Evolutionary conservation across 495 filamentous ascomycete genomes (phyloP).

Genomic region (Zalerion maritima): DNA sequence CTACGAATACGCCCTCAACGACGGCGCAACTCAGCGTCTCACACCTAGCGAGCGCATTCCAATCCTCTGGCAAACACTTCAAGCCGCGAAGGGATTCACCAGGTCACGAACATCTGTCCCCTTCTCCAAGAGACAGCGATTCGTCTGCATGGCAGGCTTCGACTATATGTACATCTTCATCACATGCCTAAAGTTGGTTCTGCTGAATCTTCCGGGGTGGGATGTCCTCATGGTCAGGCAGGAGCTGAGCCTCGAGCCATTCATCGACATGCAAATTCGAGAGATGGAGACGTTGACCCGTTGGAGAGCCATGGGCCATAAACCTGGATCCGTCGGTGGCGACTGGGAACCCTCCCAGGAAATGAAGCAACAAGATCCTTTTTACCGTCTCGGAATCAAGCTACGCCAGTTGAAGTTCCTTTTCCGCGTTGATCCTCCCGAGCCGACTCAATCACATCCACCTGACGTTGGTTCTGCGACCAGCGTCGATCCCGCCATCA

Average conservation of each 20-base stretch:
- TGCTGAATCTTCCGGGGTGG: constrained; percentile 11
- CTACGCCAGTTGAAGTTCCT: neutral
- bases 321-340: neutral
- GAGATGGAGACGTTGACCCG: constrained; percentile 11
- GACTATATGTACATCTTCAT: constrained; percentile 16
- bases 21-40: constrained; percentile 2
- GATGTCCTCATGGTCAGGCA: constrained; percentile 8
- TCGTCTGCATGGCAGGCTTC: constrained; percentile 13
- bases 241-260: constrained; percentile 8
- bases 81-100: constrained; percentile 9
- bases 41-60: constrained; percentile 5
- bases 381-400: constrained; percentile 1
- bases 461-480: too few relatives aligned
- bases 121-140: constrained; percentile 8
- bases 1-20: constrained; percentile 12
- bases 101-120: constrained; percentile 6
- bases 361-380: neutral
- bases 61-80: constrained; percentile 11
- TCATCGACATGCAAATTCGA: constrained; percentile 8
- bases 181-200: constrained; percentile 14
- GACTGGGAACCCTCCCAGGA: neutral
- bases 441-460: constrained; percentile 24
- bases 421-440: constrained; percentile 19
- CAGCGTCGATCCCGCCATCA: too few relatives aligned
- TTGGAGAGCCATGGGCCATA: constrained; percentile 1